Conservation (phyloP, 148 eudicot species). For the Fagopyrum tataricum region DNA sequence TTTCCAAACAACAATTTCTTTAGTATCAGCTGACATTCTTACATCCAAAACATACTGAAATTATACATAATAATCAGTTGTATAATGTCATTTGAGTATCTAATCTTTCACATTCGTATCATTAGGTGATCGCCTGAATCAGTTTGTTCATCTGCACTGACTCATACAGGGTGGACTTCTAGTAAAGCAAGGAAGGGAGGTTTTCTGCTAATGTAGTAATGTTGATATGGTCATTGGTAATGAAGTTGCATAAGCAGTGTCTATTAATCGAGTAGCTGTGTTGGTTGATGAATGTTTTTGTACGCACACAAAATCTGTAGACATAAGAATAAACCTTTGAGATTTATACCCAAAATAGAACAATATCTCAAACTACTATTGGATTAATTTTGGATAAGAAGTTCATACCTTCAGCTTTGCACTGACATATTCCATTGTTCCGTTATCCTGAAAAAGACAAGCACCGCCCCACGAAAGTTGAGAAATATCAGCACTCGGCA, state of each 20-base stretch:
- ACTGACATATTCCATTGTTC: conserved; percentile 33
- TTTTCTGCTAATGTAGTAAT: too few species aligned
- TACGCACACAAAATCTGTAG: too few species aligned
- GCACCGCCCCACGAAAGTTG: background rate
- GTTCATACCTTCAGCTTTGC: conserved; percentile 39
- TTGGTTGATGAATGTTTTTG: too few species aligned
- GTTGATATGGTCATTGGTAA: too few species aligned
- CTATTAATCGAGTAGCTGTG: too few species aligned
- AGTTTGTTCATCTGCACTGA: background rate
- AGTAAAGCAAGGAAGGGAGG: conserved; percentile 57
- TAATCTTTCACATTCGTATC: background rate
- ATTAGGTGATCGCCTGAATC: background rate
- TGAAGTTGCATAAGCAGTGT: too few species aligned
- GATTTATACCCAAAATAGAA: too few species aligned
- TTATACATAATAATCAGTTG: too few species aligned
- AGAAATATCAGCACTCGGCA: background rate
- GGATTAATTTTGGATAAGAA: too few species aligned
- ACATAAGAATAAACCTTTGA: too few species aligned
- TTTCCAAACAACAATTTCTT: background rate
- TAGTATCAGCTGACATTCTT: background rate
- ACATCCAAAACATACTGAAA: background rate
- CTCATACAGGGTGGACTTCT: conserved; percentile 42
- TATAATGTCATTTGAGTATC: background rate
- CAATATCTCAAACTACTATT: too few species aligned
- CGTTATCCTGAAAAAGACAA: conserved; percentile 21